phyloP scores from a whole-genome alignment of 2,329 filamentous ascomycete genomes.

The Ophiostoma montium region DNA sequence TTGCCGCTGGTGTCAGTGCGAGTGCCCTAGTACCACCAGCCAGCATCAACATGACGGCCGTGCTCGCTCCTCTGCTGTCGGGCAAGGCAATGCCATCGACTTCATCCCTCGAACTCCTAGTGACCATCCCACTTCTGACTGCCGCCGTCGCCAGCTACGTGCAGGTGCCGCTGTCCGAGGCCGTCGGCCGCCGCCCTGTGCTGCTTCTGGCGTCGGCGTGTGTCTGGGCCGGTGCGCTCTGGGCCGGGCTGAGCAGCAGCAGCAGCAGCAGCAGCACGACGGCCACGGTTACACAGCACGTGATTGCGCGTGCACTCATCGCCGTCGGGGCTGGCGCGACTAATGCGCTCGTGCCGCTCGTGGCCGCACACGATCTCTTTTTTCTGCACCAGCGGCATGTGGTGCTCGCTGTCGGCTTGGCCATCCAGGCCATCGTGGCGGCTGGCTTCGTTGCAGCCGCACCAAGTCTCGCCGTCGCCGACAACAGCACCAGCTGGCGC shows the following conservation, averaged over 20 bases:
- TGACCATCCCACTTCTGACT: slow-evolving; percentile 22
- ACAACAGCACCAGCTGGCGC: slow-evolving; percentile 18
- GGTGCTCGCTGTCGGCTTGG: slow-evolving; percentile 20
- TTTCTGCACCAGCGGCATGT: slow-evolving; percentile 25
- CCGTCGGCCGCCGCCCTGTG: slow-evolving; percentile 23
- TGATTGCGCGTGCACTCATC: slow-evolving; percentile 22
- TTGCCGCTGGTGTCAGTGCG: slow-evolving; percentile 1
- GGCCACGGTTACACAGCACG: slow-evolving; percentile 13
- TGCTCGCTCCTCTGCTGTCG: background rate
- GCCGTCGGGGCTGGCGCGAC: slow-evolving; percentile 23
- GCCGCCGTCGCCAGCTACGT: slow-evolving; percentile 23
- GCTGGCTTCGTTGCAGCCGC: slow-evolving; percentile 18
- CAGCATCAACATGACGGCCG: background rate
- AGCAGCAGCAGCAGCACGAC: too few species aligned
- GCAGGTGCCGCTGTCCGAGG: slow-evolving; percentile 25
- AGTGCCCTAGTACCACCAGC: background rate
- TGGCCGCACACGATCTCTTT: slow-evolving; percentile 24
- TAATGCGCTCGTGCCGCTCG: slow-evolving; percentile 24
- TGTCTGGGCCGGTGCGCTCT: slow-evolving; percentile 23
- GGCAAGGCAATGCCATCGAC: slow-evolving; percentile 16
- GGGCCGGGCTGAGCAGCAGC: slow-evolving; percentile 19
- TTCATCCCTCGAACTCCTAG: slow-evolving; percentile 18
- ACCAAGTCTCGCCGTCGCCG: slow-evolving; percentile 19
- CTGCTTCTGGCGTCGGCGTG: slow-evolving; percentile 20
- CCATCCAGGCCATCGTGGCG: slow-evolving; percentile 19